Evolutionary conservation across 2,329 filamentous ascomycete species (phyloP), one percentile per base, ranked within the genome.

Genomic region (Colletotrichum abscissum): DNA sequence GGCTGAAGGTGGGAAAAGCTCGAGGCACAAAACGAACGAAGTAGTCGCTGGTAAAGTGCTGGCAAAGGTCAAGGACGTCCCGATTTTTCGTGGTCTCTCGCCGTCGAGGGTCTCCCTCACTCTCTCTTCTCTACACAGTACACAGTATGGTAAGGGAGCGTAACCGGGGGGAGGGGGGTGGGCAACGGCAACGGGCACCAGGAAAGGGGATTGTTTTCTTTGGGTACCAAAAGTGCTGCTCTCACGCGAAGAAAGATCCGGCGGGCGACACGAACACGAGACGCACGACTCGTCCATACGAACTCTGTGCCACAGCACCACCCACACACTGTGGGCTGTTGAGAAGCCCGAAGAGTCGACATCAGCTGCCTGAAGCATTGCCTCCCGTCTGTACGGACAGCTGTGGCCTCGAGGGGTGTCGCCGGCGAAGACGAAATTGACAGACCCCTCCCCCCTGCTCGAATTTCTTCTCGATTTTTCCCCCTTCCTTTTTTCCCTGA

Each of bases 171-270:
- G 30, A 56, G 49, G 69, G 68, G 62, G 56, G 67, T 49, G 62
- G 60, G 56, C 16, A 62, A 60, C 56, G 38, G 55, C 22, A 66
- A 35, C 22, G 57, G 56, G 35, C 54, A 55, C 64, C 67, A 64
- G 67, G 70, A 75, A 75, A 74, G 69, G 75, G 73, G 73, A 73
- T 71, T 76, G 73, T 76, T 76, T 76, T 75, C 67, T 69, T 75
- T 57, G 56, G 66, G 63, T 38, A 22, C 64, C 64, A 16, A 63
- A 49, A 11, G 42, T 49, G 8, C 42, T 49, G 35, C 28, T 56
- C 35, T 62, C 59, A 56, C 58, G 52, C 42, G 42, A 16, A 14
- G 26, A 22, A 11, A 5, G 5, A 22, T 74, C 38, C 73, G 74
- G 73, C 59, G 69, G 67, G 57, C 74, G 26, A 24, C 5, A 74